Evolutionary conservation across 805 yeast genomes (phyloP).

Genomic region (Saccharomycodes ludwigii): DNA sequence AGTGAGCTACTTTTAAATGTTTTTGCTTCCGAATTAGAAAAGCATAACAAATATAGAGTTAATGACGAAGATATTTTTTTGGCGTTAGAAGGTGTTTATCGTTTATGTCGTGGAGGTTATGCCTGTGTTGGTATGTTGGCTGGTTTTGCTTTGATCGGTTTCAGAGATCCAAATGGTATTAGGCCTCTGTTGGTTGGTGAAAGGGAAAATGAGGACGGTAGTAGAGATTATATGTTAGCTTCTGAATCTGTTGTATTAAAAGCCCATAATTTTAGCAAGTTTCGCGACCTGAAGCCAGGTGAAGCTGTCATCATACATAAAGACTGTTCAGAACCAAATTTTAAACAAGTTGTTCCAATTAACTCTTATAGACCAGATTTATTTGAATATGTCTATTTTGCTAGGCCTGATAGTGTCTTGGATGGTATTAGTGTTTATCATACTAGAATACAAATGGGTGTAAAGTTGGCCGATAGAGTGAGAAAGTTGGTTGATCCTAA

Average conservation of each 20-base stretch:
- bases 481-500: conserved; percentile 30
- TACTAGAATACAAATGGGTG: conserved; percentile 90
- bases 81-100: conserved; percentile 75
- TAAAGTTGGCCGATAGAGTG: conserved; percentile 69
- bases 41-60: conserved; percentile 85
- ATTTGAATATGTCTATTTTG: conserved; percentile 95
- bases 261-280: conserved; percentile 75
- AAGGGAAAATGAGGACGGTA: conserved; percentile 55
- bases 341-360: conserved; percentile 73
- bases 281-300: conserved; percentile 83
- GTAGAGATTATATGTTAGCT: conserved; percentile 84
- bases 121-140: conserved; percentile 94
- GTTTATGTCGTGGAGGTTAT: conserved; percentile 86
- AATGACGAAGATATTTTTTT: conserved; percentile 79
- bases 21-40: conserved; percentile 85
- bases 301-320: conserved; percentile 93
- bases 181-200: conserved; percentile 86
- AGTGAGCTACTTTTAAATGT: conserved; percentile 82
- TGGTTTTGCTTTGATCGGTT: conserved; percentile 90
- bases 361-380: conserved; percentile 84
- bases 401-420: conserved; percentile 90
- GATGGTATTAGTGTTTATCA: conserved; percentile 96
- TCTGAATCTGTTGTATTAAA: conserved; percentile 90
- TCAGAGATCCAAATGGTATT: conserved; percentile 95
- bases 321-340: conserved; percentile 57